A percentile compares a stretch with the other conserved stretches of the same genome.
Conservation (phyloP, 2,329 filamentous ascomycete species). For the Chalara sp. region DNA sequence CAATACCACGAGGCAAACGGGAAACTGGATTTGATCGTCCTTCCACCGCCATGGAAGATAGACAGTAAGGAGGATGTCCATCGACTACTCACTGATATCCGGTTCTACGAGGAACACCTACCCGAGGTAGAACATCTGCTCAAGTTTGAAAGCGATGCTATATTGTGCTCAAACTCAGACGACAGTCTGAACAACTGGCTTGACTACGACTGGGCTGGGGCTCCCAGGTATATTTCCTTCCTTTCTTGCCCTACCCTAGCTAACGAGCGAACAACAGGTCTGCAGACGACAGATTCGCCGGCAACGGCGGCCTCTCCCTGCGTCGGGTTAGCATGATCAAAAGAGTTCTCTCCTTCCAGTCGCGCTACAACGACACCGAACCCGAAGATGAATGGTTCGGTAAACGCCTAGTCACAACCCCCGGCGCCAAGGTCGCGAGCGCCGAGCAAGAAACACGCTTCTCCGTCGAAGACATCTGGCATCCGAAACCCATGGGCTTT, state of each 20-base stretch:
- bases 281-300: slow-evolving; percentile 38
- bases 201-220: slow-evolving; percentile 30
- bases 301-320: slow-evolving; percentile 48
- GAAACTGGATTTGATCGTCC: slow-evolving; percentile 26
- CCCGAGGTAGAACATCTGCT: slow-evolving; percentile 46
- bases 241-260: background rate
- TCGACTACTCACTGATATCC: slow-evolving; percentile 43
- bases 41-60: slow-evolving; percentile 12
- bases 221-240: slow-evolving; percentile 30
- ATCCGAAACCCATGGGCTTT: slow-evolving; percentile 46
- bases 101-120: slow-evolving; percentile 44
- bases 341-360: slow-evolving; percentile 41
- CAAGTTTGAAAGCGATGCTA: slow-evolving; percentile 49
- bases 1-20: slow-evolving; percentile 42
- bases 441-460: slow-evolving; percentile 33
- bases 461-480: slow-evolving; percentile 42
- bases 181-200: slow-evolving; percentile 28
- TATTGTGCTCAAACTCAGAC: slow-evolving; percentile 46
- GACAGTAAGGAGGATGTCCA: slow-evolving; percentile 42
- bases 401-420: slow-evolving; percentile 39
- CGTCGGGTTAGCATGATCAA: slow-evolving; percentile 45
- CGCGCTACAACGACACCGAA: slow-evolving; percentile 41
- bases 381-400: slow-evolving; percentile 52
- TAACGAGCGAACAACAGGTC: slow-evolving; percentile 22
- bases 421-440: slow-evolving; percentile 40